Percentiles rank a stretch among this genome's conserved stretches.
phyloP scores from a whole-genome alignment of 208 protist species.

The Lotmaria passim region DNA sequence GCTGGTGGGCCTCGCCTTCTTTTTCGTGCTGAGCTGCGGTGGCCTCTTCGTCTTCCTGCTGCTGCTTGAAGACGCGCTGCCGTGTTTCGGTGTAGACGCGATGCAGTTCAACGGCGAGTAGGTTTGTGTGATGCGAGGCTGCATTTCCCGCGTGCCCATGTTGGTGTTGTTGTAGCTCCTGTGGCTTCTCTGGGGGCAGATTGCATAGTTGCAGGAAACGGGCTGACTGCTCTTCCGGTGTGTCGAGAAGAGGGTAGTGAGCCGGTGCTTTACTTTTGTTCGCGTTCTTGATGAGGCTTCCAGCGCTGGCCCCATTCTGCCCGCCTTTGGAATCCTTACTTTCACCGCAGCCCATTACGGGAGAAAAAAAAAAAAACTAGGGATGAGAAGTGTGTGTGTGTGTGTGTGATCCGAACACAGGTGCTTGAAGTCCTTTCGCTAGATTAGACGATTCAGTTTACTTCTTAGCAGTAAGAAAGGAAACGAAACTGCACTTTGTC shows the following conservation, averaged over 20 bases:
- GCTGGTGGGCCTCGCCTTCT: background rate
- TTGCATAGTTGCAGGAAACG: slow-evolving; percentile 9
- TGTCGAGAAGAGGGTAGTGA: slow-evolving; percentile 17
- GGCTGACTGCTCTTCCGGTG: slow-evolving; percentile 11
- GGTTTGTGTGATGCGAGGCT: background rate
- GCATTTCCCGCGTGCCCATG: background rate
- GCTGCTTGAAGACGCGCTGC: slow-evolving; percentile 1
- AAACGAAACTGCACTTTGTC: too few relatives aligned
- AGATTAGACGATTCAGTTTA: too few relatives aligned
- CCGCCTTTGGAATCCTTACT: background rate
- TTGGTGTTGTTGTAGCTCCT: background rate
- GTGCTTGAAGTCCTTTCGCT: too few relatives aligned
- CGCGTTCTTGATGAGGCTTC: background rate
- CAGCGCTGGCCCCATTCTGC: background rate
- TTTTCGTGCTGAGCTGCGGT: background rate
- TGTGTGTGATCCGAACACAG: too few relatives aligned
- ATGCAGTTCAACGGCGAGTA: slow-evolving; percentile 7
- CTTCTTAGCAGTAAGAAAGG: too few relatives aligned
- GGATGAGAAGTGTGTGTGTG: slow-evolving; percentile 1
- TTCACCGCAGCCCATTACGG: slow-evolving; percentile 12
- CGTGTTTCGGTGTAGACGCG: slow-evolving; percentile 13
- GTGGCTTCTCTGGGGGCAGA: background rate
- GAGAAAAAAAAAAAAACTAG: slow-evolving; percentile 14
- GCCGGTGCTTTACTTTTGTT: background rate
- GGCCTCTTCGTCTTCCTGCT: background rate